phyloP scores from a whole-genome alignment of 179 eudicot species.

The Actinidia chinensis region DNA sequence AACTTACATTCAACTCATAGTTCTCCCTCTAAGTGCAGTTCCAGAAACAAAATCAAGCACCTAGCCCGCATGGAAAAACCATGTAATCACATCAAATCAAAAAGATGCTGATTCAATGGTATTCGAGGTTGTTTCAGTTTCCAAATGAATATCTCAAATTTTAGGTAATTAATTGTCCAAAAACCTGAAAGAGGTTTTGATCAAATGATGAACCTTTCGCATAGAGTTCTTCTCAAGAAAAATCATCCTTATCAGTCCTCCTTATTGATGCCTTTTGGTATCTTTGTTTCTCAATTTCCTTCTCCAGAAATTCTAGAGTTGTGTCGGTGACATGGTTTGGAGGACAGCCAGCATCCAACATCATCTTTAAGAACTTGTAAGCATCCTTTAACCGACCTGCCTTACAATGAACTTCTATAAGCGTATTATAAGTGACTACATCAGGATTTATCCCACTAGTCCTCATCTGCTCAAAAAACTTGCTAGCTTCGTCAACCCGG shows the following conservation, averaged over 20 bases:
- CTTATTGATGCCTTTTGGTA: slow-evolving; percentile 44
- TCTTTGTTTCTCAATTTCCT: slow-evolving; percentile 57
- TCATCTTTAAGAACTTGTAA: slow-evolving; percentile 68
- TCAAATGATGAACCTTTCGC: not conserved
- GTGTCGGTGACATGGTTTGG: slow-evolving; percentile 92
- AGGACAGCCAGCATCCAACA: slow-evolving; percentile 84
- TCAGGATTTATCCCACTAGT: slow-evolving; percentile 82
- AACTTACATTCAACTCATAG: not conserved
- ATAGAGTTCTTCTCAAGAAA: slow-evolving; percentile 10
- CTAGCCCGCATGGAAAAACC: not conserved
- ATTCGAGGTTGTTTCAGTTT: not conserved
- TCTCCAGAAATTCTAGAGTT: slow-evolving; percentile 66
- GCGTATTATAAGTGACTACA: slow-evolving; percentile 76
- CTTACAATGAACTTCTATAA: slow-evolving; percentile 74
- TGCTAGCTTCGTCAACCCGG: slow-evolving; percentile 62
- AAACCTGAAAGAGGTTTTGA: not conserved
- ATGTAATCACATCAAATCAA: not conserved
- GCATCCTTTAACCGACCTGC: slow-evolving; percentile 70
- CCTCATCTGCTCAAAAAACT: slow-evolving; percentile 71
- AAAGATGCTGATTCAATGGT: not conserved
- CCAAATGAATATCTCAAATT: not conserved
- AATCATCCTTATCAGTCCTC: slow-evolving; percentile 22
- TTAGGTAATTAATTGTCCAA: not conserved
- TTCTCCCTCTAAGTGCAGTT: not conserved
- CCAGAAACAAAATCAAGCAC: not conserved